These are phyloP conservation scores for Xylaria palmicola DNA, from an alignment of 495 filamentous ascomycete genomes.

Conservation along the genomic window DNA sequence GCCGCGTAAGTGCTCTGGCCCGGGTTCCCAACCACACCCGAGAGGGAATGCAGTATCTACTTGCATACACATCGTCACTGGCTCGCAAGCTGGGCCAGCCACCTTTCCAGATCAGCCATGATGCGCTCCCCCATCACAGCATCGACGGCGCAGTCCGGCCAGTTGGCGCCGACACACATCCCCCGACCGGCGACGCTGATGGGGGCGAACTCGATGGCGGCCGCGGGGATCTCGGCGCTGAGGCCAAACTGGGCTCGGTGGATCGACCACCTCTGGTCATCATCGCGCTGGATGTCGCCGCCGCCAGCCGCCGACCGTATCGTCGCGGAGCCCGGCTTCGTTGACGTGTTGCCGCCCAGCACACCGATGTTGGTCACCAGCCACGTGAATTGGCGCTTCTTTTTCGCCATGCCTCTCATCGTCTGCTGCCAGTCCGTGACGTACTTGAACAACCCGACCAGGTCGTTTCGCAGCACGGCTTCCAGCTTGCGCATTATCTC, in stretches of 20 bases:
- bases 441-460: slow-evolving; percentile 14
- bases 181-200: slow-evolving; percentile 18
- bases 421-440: slow-evolving; percentile 18
- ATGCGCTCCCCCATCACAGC: slow-evolving; percentile 16
- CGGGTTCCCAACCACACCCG: no score
- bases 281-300: no score
- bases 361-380: slow-evolving; percentile 22
- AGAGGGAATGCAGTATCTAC: no score
- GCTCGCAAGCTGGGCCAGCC: slow-evolving; percentile 7
- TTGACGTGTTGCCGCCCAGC: slow-evolving; percentile 14
- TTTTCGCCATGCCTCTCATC: slow-evolving; percentile 18
- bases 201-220: slow-evolving; percentile 19
- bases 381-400: slow-evolving; percentile 19
- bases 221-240: slow-evolving; percentile 23
- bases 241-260: slow-evolving; percentile 20
- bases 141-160: slow-evolving; percentile 25
- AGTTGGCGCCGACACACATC: slow-evolving; percentile 21
- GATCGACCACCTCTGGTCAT: slow-evolving; percentile 19
- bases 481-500: slow-evolving; percentile 15
- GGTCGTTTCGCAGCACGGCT: slow-evolving; percentile 17
- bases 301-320: no score
- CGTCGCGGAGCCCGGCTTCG: background rate
- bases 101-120: slow-evolving; percentile 20
- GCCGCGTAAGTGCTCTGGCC: no score
- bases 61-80: background rate